These are phyloP conservation scores for Paramarasmius palmivorus DNA, from an alignment of 1,284 basidiomycete genomes.

Conservation along the genomic window DNA sequence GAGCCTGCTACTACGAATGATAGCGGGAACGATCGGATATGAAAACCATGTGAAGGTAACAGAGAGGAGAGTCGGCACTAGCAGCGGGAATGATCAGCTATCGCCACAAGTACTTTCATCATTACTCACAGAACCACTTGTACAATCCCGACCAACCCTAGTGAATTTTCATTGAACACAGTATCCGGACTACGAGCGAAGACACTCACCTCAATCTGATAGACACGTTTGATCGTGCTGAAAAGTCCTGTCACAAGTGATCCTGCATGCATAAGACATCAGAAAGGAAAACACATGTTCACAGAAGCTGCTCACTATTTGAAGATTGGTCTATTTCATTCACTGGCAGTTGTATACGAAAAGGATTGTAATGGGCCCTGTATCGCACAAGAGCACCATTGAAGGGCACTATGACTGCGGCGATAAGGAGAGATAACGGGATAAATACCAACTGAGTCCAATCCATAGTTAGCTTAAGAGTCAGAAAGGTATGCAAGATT, in stretches of 20 bases:
- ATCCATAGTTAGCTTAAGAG: no score
- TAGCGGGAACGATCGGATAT: neutral
- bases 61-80: neutral
- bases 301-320: neutral
- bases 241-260: neutral
- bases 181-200: neutral
- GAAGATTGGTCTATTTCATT: neutral
- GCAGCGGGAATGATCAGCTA: neutral
- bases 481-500: no score
- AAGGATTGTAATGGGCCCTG: neutral
- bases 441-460: neutral
- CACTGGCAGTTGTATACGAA: neutral
- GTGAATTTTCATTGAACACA: neutral
- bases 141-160: neutral
- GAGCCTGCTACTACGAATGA: neutral
- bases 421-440: neutral
- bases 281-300: neutral
- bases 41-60: neutral
- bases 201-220: neutral
- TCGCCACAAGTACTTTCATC: neutral
- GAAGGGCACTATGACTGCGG: neutral
- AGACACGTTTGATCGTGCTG: neutral
- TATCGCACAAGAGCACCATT: neutral
- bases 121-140: conserved; percentile 1
- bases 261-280: neutral